These are phyloP conservation scores for Bruguiera gymnorhiza DNA, from an alignment of 345 rosid species.

Conservation along the genomic window DNA sequence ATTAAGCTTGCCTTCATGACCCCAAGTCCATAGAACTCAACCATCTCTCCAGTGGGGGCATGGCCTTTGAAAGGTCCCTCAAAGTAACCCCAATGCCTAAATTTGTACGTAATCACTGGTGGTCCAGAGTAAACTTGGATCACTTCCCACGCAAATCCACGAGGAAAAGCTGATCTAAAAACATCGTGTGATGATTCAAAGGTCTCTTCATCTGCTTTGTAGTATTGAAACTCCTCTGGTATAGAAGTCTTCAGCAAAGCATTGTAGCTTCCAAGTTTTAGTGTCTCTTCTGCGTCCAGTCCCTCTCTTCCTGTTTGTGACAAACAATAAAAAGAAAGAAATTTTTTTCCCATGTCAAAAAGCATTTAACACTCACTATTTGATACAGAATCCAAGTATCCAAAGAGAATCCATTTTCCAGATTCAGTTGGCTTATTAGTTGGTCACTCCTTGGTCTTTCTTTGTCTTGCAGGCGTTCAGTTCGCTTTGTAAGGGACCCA, in stretches of 20 bases:
- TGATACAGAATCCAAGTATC: background rate
- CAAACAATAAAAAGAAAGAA: background rate
- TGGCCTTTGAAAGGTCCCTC: constrained; percentile 72
- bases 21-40: constrained; percentile 59
- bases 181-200: constrained; percentile 72
- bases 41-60: constrained; percentile 64
- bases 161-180: constrained; percentile 60
- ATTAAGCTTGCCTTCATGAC: constrained; percentile 49
- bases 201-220: constrained; percentile 65
- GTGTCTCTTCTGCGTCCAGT: constrained; percentile 59
- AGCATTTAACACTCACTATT: background rate
- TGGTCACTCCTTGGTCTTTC: too few species aligned
- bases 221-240: constrained; percentile 55
- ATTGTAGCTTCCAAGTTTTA: constrained; percentile 62
- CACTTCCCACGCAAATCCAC: constrained; percentile 90
- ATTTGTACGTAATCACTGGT: constrained; percentile 68
- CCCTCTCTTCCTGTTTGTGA: constrained; percentile 58
- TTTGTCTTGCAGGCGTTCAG: too few species aligned
- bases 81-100: constrained; percentile 86
- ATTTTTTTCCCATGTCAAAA: background rate
- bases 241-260: constrained; percentile 59
- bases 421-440: too few species aligned
- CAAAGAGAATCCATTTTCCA: too few species aligned
- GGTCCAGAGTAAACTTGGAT: constrained; percentile 66
- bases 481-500: too few species aligned